Percentiles rank a stretch among this genome's conserved stretches.
Evolutionary conservation across 202 grass and related monocot genomes (phyloP).

Genomic region (Setaria italica): DNA sequence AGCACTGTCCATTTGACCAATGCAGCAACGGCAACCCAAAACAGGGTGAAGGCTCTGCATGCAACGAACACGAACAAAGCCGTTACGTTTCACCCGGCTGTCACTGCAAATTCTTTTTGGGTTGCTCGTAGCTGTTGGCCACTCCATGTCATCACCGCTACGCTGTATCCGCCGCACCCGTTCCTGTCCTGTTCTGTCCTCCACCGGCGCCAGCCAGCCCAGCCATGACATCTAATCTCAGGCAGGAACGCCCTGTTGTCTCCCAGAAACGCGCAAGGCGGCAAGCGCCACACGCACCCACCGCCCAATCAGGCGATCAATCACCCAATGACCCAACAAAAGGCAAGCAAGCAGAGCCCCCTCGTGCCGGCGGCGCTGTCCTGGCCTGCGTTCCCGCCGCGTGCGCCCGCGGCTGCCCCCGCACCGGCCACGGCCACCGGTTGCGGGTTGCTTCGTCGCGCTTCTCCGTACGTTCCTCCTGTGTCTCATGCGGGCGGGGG

Average conservation of each 20-base stretch:
- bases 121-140: neutral
- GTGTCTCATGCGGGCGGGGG: neutral
- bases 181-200: no score
- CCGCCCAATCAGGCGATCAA: neutral
- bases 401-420: neutral
- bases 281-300: neutral
- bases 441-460: conserved; percentile 41
- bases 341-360: no score
- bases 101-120: neutral
- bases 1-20: neutral
- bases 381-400: neutral
- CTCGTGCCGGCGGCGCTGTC: neutral
- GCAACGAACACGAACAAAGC: conserved; percentile 1
- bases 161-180: neutral
- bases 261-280: neutral
- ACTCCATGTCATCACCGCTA: neutral
- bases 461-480: conserved; percentile 16
- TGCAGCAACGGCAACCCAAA: conserved; percentile 5
- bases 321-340: neutral
- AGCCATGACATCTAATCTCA: neutral
- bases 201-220: neutral
- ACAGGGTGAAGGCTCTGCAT: conserved; percentile 4
- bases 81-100: neutral
- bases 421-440: neutral
- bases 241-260: neutral